Evolutionary conservation across 2,329 filamentous ascomycete genomes (phyloP), one percentile per base, ranked within the genome.

Genomic region (Massarina eburnea): DNA sequence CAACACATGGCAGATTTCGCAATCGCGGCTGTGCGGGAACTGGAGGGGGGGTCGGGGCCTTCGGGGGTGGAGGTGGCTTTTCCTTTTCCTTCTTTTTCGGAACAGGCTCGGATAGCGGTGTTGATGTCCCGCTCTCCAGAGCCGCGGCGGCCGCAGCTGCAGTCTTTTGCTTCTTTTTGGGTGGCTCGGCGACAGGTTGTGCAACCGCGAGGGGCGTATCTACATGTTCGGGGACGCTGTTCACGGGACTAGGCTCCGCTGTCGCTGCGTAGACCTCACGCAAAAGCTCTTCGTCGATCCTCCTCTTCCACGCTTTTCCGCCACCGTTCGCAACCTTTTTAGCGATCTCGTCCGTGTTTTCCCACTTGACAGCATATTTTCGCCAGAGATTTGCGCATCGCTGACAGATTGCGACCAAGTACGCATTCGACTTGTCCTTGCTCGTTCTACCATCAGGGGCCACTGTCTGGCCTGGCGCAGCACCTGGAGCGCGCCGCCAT

Each of bases 361-460:
- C 94, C 84, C 90, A 99, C 56, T 95, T 89, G 51, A 99, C 90
- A 14, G 87, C 92, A 70, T 99, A 99, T 54, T 92, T 89, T 39
- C 94, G 86, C 94, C 94, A 99, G 8, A 99, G 76, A 61, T 94
- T 85, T 20, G 91, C 91, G 64, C 94, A 99, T 48, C 92, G 84
- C 46, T 91, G 81, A 67, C 94, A 99, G 4, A 99, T 80, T 3
- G 92, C 91, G 39, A 91, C 80, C 15, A 95, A 82, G 27, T 87
- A 83, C 58, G 87, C 83, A 14, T 79, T 76, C 10, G 82, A 82
- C 66, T 92, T 95, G 55, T 96, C 90, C 70, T 91, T 91, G 68
- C 89, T 90, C 59, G 80, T 80, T 59, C 86, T 88, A 42, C 80
- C 79, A 8, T 95, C 84, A 4, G 79, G 81, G 19, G 80, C 80